A percentile compares a stretch with the other conserved stretches of the same genome.
Conservation (phyloP, 257 asterid genomes). For the Solanum virginianum region DNA sequence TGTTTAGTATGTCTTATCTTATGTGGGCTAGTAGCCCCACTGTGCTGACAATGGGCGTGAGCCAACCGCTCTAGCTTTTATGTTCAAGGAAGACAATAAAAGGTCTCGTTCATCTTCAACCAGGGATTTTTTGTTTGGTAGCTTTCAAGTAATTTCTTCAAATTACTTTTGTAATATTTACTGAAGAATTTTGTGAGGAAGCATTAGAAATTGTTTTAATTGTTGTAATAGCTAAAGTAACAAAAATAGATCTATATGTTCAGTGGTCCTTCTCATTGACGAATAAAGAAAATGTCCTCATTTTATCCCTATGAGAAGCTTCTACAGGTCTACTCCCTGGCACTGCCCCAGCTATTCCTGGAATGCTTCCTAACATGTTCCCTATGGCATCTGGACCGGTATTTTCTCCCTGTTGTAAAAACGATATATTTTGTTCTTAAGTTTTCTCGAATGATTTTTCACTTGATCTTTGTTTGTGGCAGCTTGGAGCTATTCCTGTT, state of each 20-base stretch:
- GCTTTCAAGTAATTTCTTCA: conserved; percentile 25
- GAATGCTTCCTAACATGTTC: conserved; percentile 72
- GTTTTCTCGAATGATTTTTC: neutral
- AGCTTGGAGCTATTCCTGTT: conserved; percentile 64
- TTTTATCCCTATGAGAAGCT: conserved; percentile 7
- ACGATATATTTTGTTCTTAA: neutral
- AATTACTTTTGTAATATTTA: neutral
- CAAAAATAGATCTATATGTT: neutral
- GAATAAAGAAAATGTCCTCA: neutral
- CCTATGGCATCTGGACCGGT: conserved; percentile 82
- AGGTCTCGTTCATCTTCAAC: conserved; percentile 99
- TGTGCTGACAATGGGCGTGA: conserved; percentile 99
- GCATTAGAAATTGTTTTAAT: neutral
- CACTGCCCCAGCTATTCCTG: conserved; percentile 55
- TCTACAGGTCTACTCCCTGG: conserved; percentile 80
- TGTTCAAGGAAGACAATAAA: conserved; percentile 84
- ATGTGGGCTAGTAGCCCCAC: conserved; percentile 99
- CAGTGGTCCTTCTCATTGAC: neutral
- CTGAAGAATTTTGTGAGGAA: neutral
- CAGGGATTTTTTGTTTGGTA: conserved; percentile 77
- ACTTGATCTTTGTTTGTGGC: conserved; percentile 10
- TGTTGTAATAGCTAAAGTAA: neutral
- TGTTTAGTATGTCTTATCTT: conserved; percentile 94
- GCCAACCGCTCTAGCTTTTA: conserved; percentile 97
- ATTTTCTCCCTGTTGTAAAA: neutral